phyloP scores from a whole-genome alignment of 305 asterid species.

The Fraxinus dipetala region DNA sequence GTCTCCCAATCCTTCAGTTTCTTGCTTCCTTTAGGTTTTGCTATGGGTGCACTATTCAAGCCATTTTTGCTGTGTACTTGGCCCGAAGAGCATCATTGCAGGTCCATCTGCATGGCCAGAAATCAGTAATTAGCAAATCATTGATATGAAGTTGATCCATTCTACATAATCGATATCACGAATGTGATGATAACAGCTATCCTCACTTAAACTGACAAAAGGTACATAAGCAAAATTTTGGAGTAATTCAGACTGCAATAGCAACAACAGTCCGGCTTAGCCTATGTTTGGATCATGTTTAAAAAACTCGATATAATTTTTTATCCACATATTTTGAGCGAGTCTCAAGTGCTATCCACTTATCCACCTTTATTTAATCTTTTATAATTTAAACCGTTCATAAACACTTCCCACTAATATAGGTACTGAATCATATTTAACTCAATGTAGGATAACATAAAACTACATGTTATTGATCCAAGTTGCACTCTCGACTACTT shows the following conservation, averaged over 20 bases:
- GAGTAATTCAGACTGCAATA: no score
- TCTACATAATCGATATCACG: background rate
- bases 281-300: no score
- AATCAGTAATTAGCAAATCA: background rate
- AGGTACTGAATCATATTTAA: background rate
- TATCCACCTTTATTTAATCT: no score
- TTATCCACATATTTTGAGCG: no score
- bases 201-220: background rate
- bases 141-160: background rate
- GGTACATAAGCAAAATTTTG: no score
- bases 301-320: no score
- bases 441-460: no score
- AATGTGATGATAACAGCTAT: background rate
- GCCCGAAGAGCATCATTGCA: slow-evolving; percentile 77
- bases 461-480: no score
- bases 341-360: no score
- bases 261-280: no score
- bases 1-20: slow-evolving; percentile 82
- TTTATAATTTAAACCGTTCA: no score
- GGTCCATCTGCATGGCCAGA: slow-evolving; percentile 69
- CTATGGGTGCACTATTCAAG: slow-evolving; percentile 80
- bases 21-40: slow-evolving; percentile 88
- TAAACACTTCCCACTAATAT: background rate
- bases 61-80: slow-evolving; percentile 90
- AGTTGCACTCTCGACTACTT: no score